Conservation (phyloP, 768 basidiomycete genomes). For the Russula abietina region DNA sequence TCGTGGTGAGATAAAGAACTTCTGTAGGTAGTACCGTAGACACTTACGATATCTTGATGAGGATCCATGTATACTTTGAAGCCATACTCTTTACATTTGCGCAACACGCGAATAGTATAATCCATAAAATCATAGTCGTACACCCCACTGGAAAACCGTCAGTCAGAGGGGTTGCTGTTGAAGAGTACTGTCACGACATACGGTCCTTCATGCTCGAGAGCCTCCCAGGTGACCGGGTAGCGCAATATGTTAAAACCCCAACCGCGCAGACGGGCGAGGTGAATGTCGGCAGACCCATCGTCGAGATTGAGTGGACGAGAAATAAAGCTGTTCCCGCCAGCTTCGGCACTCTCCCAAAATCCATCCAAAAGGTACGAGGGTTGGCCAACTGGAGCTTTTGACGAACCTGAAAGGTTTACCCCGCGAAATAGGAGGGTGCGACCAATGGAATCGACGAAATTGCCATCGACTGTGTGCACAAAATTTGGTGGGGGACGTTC, state of each 20-base stretch:
- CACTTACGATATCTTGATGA: slow-evolving; percentile 88
- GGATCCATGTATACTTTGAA: slow-evolving; percentile 93
- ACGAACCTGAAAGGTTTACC: slow-evolving; percentile 88
- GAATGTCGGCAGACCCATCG: slow-evolving; percentile 78
- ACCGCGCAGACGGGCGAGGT: slow-evolving; percentile 74
- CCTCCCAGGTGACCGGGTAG: slow-evolving; percentile 91
- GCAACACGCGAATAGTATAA: slow-evolving; percentile 80
- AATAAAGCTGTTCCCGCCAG: slow-evolving; percentile 62
- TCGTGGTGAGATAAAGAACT: not conserved
- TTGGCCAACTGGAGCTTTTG: slow-evolving; percentile 72
- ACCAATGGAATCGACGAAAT: slow-evolving; percentile 69
- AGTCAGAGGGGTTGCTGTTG: not conserved
- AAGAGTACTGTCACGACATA: slow-evolving; percentile 42
- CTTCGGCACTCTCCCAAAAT: slow-evolving; percentile 79
- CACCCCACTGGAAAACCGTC: slow-evolving; percentile 52
- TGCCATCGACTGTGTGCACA: slow-evolving; percentile 59
- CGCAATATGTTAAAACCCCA: slow-evolving; percentile 93
- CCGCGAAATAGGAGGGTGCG: slow-evolving; percentile 82
- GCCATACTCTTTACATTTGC: slow-evolving; percentile 87
- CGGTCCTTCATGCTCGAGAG: slow-evolving; percentile 92
- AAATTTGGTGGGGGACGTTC: slow-evolving; percentile 42
- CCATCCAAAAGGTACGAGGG: slow-evolving; percentile 63
- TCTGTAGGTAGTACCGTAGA: not conserved
- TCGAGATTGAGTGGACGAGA: slow-evolving; percentile 79
- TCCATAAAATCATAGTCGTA: slow-evolving; percentile 92